Evolutionary conservation across 2,329 filamentous ascomycete genomes (phyloP).

Genomic region (Penicillium aurantiogriseum): DNA sequence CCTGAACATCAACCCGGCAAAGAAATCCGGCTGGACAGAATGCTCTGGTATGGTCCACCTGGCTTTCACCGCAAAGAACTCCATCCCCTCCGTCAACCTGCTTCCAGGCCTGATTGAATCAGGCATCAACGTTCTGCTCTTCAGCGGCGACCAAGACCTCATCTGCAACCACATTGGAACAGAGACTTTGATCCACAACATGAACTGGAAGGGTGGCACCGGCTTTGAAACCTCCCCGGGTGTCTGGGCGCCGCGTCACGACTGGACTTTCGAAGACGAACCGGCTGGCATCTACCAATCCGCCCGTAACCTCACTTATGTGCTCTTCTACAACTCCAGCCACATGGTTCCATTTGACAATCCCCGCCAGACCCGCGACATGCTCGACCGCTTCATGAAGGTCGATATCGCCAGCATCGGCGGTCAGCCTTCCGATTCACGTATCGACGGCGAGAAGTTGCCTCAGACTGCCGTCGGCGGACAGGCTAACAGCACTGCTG

Average conservation of each 20-base stretch:
- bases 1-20: slow-evolving; percentile 77
- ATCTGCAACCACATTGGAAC: slow-evolving; percentile 98
- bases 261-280: slow-evolving; percentile 92
- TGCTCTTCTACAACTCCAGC: slow-evolving; percentile 90
- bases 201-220: slow-evolving; percentile 87
- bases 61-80: slow-evolving; percentile 69
- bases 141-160: slow-evolving; percentile 88
- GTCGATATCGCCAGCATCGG: slow-evolving; percentile 90
- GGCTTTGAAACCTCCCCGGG: slow-evolving; percentile 87
- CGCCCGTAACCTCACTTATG: slow-evolving; percentile 91
- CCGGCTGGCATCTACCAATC: slow-evolving; percentile 89
- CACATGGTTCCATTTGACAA: slow-evolving; percentile 99
- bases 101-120: slow-evolving; percentile 76
- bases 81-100: slow-evolving; percentile 69
- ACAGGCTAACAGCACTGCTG: slow-evolving; percentile 66
- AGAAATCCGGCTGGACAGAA: slow-evolving; percentile 86
- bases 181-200: slow-evolving; percentile 82
- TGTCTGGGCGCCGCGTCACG: slow-evolving; percentile 83
- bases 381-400: slow-evolving; percentile 94
- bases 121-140: slow-evolving; percentile 72
- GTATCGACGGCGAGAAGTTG: slow-evolving; percentile 81
- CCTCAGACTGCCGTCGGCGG: slow-evolving; percentile 74
- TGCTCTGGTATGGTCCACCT: slow-evolving; percentile 76
- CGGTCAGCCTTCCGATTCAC: slow-evolving; percentile 72
- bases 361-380: slow-evolving; percentile 81